Base-by-base conservation (phyloP, 345 rosid species). In the Streptanthus diversifolius region DNA sequence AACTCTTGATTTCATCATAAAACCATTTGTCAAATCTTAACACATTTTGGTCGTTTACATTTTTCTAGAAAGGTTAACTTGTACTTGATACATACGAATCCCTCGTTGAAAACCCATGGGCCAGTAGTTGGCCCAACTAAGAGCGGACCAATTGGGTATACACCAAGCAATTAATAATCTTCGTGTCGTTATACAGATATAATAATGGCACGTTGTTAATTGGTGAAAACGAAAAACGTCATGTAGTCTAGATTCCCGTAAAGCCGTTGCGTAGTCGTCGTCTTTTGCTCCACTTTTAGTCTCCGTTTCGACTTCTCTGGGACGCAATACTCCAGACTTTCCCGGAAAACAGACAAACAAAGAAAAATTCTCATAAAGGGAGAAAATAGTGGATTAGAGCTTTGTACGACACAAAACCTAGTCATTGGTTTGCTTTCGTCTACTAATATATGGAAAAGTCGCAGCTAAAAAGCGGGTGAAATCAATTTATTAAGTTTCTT, bases 381-480 rank as follows among this genome's bases (percentile, higher is more conserved):
- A 24, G 25, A 44, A 39, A 51, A 60, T 13, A 62, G 57, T 21
- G 30, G 66, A 73, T 32, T 59, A 40, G 27, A 66, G 66, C 56
- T 44, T 44, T 55, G 3, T 15, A 12, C 22, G 22, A 33, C 68
- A 53, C 5, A 14, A 60, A 61, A 35, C 73, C 57, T 36, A 44
- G 21, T 59, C 19, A 61, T 61, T 48, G 57, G 35, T 75, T 75
- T 61, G 73, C 62, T 68, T 60, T 75, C 9, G 29, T 48, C 24
- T 58, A 57, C 53, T 32, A 4, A 52, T 11, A 29, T 10, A 45
- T 21, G 1, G 9, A 41, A 67, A 41, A 59, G 68, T 27, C 69
- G 43, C 74, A 68, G 56, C 74, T 41, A 21, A 53, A 55, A 70
- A 63, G 73, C 59, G 2, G 15, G 4, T 8, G 10, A 61, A 52